A percentile compares a stretch with the other conserved stretches of the same genome.
Conservation (phyloP, 768 basidiomycete genomes). For the Asterophora parasitica region DNA sequence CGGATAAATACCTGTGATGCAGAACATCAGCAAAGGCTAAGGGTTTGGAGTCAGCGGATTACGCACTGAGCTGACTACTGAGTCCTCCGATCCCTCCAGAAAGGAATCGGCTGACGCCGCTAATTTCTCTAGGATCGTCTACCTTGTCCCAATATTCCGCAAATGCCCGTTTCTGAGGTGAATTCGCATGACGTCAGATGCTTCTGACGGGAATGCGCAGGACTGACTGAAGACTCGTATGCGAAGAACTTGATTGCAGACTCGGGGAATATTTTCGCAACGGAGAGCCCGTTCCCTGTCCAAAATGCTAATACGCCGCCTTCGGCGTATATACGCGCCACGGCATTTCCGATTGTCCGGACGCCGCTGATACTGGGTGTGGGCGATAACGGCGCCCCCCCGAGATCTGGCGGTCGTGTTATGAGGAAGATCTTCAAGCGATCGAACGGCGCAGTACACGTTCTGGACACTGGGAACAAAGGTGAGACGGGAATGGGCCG, state of each 20-base stretch:
- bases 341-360: conserved; percentile 65
- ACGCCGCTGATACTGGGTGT: conserved; percentile 47
- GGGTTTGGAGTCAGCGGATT: conserved; percentile 6
- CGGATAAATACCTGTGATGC: conserved; percentile 79
- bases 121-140: conserved; percentile 83
- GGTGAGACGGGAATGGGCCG: conserved; percentile 38
- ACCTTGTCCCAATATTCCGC: conserved; percentile 90
- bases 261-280: conserved; percentile 95
- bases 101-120: conserved; percentile 87
- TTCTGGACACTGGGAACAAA: conserved; percentile 70
- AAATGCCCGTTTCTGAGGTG: conserved; percentile 82
- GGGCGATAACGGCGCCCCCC: conserved; percentile 42
- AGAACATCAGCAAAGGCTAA: conserved; percentile 16
- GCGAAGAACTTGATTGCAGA: conserved; percentile 98
- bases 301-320: conserved; percentile 91
- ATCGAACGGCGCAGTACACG: conserved; percentile 97
- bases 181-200: conserved; percentile 5
- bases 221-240: conserved; percentile 85
- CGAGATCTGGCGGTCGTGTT: conserved; percentile 75
- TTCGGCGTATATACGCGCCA: conserved; percentile 80
- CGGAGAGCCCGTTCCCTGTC: conserved; percentile 95
- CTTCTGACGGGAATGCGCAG: not conserved
- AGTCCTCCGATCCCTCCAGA: conserved; percentile 97
- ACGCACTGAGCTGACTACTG: conserved; percentile 80
- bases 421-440: conserved; percentile 95